phyloP scores from a whole-genome alignment of 106 monocot species.

The Dioscorea zingiberensis region DNA sequence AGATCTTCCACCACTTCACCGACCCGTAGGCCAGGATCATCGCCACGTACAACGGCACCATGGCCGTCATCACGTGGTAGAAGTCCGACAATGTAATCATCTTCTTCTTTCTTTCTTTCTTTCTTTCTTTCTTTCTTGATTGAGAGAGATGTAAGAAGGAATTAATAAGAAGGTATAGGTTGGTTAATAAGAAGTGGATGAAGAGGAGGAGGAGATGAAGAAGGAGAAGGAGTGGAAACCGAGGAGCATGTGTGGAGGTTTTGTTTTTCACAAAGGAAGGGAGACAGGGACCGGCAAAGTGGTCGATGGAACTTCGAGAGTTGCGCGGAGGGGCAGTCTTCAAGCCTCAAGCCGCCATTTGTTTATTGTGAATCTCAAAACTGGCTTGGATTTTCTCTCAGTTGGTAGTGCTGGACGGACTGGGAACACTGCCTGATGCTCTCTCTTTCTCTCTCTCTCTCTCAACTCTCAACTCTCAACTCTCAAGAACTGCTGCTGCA shows the following conservation, averaged over 20 bases:
- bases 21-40: constrained; percentile 39
- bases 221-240: neutral
- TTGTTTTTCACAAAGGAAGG: constrained; percentile 1
- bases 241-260: constrained; percentile 18
- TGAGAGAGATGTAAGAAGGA: too few relatives aligned
- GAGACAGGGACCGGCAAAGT: neutral
- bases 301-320: neutral
- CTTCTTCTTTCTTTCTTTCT: too few relatives aligned
- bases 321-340: neutral
- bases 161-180: too few relatives aligned
- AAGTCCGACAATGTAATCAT: constrained; percentile 30
- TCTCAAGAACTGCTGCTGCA: too few relatives aligned
- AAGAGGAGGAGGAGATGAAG: neutral
- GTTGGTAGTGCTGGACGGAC: neutral
- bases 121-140: too few relatives aligned
- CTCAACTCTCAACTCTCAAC: too few relatives aligned
- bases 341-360: neutral
- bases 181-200: too few relatives aligned
- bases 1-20: constrained; percentile 40
- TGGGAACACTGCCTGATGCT: too few relatives aligned
- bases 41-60: constrained; percentile 49
- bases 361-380: neutral
- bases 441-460: too few relatives aligned
- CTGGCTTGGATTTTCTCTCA: neutral
- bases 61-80: constrained; percentile 46